phyloP scores from a whole-genome alignment of 2,329 filamentous ascomycete genomes.

The Aureobasidium sp. region DNA sequence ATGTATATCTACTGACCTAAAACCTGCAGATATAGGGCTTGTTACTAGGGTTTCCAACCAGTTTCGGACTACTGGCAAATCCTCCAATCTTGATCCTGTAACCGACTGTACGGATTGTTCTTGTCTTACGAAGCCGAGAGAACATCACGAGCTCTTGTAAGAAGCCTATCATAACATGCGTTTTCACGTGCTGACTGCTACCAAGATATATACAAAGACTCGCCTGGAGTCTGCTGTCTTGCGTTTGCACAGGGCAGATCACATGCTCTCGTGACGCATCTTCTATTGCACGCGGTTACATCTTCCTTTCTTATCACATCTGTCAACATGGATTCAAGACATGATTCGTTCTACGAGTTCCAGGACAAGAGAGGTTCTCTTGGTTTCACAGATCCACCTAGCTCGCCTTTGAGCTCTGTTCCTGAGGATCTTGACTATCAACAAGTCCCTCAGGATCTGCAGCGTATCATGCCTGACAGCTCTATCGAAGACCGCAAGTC shows the following conservation, averaged over 20 bases:
- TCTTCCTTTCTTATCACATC: not conserved
- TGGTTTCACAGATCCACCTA: not conserved
- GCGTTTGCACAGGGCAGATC: not conserved
- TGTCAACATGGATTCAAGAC: not conserved
- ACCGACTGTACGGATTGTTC: too few relatives aligned
- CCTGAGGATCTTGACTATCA: not conserved
- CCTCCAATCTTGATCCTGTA: not conserved
- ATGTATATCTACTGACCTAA: not conserved
- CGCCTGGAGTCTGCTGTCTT: not conserved
- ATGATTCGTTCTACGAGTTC: not conserved
- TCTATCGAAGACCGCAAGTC: not conserved
- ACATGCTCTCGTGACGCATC: not conserved
- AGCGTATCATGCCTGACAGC: not conserved
- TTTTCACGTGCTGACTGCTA: not conserved
- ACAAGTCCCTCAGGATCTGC: not conserved
- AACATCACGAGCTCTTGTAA: not conserved
- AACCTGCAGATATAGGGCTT: not conserved
- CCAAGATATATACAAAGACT: not conserved
- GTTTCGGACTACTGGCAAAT: not conserved
- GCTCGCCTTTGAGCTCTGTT: conserved; percentile 9
- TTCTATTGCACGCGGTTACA: not conserved
- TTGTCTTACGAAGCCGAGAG: too few relatives aligned
- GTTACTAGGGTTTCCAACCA: not conserved
- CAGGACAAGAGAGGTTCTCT: not conserved
- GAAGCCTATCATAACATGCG: not conserved